phyloP scores from a whole-genome alignment of 106 monocot species.

The Allium cepa region DNA sequence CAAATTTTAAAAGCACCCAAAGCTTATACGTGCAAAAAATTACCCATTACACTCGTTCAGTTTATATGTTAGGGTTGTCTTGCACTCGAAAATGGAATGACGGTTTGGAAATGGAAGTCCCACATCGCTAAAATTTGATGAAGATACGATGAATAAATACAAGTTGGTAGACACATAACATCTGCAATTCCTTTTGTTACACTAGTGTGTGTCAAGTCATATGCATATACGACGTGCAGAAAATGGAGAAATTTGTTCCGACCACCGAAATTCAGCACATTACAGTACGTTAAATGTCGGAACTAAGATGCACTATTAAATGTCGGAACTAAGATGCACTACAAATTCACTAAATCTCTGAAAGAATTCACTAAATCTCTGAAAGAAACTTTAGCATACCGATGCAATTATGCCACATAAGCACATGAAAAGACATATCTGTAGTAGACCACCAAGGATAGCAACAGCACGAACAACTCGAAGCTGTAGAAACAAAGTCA shows the following conservation, averaged over 20 bases:
- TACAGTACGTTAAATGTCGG: not conserved
- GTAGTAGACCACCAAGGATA: constrained; percentile 87
- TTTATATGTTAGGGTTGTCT: no score
- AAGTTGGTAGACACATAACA: no score
- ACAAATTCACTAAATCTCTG: not conserved
- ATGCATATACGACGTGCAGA: no score
- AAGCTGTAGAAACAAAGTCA: constrained; percentile 37
- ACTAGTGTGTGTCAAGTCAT: no score
- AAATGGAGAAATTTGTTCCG: not conserved
- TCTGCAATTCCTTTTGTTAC: no score
- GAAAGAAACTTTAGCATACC: constrained; percentile 29
- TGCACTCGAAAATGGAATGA: no score
- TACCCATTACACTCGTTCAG: no score
- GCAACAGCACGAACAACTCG: constrained; percentile 95
- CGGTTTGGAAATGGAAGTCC: no score
- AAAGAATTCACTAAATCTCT: not conserved
- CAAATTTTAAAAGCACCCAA: no score
- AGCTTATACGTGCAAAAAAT: no score
- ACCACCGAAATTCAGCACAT: not conserved
- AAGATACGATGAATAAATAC: no score
- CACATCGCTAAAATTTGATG: no score
- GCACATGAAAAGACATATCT: constrained; percentile 93
- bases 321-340: not conserved
- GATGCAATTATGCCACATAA: constrained; percentile 81
- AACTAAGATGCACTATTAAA: not conserved